Base-by-base conservation (phyloP, 768 basidiomycete species). In the Podaxis sp. region DNA sequence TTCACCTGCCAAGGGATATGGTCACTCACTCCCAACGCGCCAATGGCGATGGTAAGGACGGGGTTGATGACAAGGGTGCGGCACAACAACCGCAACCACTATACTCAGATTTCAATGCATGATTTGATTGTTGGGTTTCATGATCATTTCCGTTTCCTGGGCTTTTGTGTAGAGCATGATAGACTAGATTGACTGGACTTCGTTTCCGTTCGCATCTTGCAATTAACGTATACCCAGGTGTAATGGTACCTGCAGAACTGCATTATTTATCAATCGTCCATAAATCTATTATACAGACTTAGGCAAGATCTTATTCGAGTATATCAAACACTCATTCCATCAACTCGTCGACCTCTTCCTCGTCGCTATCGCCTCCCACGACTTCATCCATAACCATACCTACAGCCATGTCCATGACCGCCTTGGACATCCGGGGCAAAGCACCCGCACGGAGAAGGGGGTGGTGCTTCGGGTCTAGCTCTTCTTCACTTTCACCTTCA, bases 401-500 rank as follows among this genome's bases (percentile, higher is more conserved):
- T 11, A 87, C 83, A 3, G 83, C 87, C 76, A 84, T 82, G n/a
- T 89, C 80, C 51, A 90, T 76, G 1, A 84, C 84, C 2, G 86
- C 84, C 56, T 80, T 82, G n/a, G 84, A 86, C 84, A 90, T 87
- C 52, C 78, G 77, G 4, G 87, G 88, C 80, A 91, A 81, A 11
- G 87, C 87, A 26, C 88, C 89, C 0, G 85, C 84, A 12, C 81
- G 78, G 61, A 91, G 73, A 2, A 90, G 73, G 1, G 88, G 89
- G 70, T 91, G 90, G 49, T 79, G 77, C 22, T 78, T 78, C 3
- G 81, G 81, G 48, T 84, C 78, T 19, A 91, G 74, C 52, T 81
- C 81, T 28, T 76, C 79, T 13, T 78, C 81, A 75, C 78, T 2
- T 72, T 69, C 70, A 15, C 65, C 69, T 70, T 67, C 71, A 12